phyloP scores from a whole-genome alignment of 805 yeast species.

The Ogataea chonburiensis region DNA sequence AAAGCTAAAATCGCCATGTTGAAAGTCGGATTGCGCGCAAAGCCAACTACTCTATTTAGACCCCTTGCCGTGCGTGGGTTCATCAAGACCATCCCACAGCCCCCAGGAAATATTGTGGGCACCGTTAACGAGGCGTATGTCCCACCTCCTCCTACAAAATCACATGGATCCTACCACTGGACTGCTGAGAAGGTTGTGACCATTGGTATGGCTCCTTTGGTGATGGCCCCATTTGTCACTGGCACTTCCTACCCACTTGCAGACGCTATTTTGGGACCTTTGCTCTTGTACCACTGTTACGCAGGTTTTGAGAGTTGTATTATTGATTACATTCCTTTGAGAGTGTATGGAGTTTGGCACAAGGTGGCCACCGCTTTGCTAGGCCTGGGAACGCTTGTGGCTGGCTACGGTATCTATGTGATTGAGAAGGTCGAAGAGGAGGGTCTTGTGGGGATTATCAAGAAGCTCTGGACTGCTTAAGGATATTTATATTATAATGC shows the following conservation, averaged over 20 bases:
- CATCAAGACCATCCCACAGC: slow-evolving; percentile 46
- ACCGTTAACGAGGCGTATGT: slow-evolving; percentile 71
- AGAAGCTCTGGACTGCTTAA: slow-evolving; percentile 36
- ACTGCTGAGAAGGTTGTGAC: slow-evolving; percentile 63
- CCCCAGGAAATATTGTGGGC: slow-evolving; percentile 72
- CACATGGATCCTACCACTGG: slow-evolving; percentile 76
- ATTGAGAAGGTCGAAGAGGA: slow-evolving; percentile 65
- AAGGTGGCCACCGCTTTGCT: slow-evolving; percentile 57
- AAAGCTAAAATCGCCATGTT: slow-evolving; percentile 7
- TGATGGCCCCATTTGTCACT: slow-evolving; percentile 58
- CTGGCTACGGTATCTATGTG: slow-evolving; percentile 69
- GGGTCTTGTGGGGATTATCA: slow-evolving; percentile 52
- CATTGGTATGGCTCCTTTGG: slow-evolving; percentile 60
- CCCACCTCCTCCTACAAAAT: slow-evolving; percentile 52
- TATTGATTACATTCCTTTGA: slow-evolving; percentile 71
- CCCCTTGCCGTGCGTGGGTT: slow-evolving; percentile 21
- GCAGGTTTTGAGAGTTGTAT: slow-evolving; percentile 78
- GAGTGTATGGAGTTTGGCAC: slow-evolving; percentile 70
- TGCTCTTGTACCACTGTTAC: slow-evolving; percentile 61
- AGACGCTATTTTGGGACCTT: slow-evolving; percentile 56
- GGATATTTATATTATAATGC: slow-evolving; percentile 7
- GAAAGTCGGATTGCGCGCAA: slow-evolving; percentile 11
- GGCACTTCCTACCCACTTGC: slow-evolving; percentile 51
- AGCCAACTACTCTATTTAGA: slow-evolving; percentile 8
- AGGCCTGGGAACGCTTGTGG: slow-evolving; percentile 60